Conservation (phyloP, 257 asterid genomes). For the Nicotiana undulata region DNA sequence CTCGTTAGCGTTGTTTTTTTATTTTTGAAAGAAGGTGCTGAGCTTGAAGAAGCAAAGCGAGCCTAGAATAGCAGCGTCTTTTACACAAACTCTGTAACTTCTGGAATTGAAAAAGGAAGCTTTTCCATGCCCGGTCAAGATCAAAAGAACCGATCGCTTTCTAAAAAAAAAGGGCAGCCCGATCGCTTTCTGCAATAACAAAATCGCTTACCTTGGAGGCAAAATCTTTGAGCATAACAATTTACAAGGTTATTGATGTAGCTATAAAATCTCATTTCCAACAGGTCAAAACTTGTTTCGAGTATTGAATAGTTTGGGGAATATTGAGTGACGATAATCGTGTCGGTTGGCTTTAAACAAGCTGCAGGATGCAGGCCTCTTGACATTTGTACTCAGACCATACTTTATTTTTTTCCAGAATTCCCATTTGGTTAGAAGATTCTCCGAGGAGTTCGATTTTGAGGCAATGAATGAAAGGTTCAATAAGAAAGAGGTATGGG, state of each 20-base stretch:
- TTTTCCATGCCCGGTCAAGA: too few relatives aligned
- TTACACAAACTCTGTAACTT: too few relatives aligned
- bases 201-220: background rate
- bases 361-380: background rate
- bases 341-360: background rate
- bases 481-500: slow-evolving; percentile 32
- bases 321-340: background rate
- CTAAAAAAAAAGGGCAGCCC: too few relatives aligned
- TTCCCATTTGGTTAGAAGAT: slow-evolving; percentile 6
- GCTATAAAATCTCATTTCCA: background rate
- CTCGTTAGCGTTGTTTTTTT: too few relatives aligned
- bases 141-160: too few relatives aligned
- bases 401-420: background rate
- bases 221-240: background rate
- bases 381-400: background rate
- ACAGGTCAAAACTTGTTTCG: background rate
- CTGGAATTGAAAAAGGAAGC: too few relatives aligned
- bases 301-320: background rate
- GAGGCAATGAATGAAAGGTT: slow-evolving; percentile 32
- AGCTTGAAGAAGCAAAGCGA: too few relatives aligned
- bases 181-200: too few relatives aligned
- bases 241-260: background rate
- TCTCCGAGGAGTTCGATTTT: slow-evolving; percentile 26
- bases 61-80: too few relatives aligned
- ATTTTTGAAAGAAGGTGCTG: too few relatives aligned